Evolutionary conservation across 768 basidiomycete species (phyloP), one percentile per base, ranked within the genome.

Genomic region (Gloeophyllum trabeum): DNA sequence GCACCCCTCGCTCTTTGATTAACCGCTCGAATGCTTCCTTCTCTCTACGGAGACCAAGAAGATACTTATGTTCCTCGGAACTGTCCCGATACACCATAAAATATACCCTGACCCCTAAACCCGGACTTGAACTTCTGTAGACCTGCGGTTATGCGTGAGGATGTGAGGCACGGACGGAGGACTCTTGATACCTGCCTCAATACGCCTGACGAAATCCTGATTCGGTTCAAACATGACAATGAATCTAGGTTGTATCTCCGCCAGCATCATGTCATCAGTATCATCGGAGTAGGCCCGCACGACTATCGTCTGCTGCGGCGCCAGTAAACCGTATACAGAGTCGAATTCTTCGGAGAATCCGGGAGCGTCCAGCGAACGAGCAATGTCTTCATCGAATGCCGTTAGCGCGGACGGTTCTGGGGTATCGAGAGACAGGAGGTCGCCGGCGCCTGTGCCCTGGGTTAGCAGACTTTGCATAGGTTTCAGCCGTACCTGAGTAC

Each of bases 201-300:
- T 70, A 1, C 96, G 73, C 21, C 96, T 70, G 26, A 97, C 76
- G 51, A 97, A 99, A 41, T 94, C 86, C 56, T 90, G 81, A 51
- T 80, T 86, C 2, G 94, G 92, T 54, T 99, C 96, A 49, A 84
- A 91, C 84, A 98, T 89, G 37, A 98, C 78, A 41, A 99, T 81
- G 55, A 92, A 98, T 47, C 81, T 77, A 2, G 96, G 96, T 46
- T 82, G 70, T 5, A 98, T 67, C 56, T 99, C 94, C 32, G 77
- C 72, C 24, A 99, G 66, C 39, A 97, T 63, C 30, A 79, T 73
- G 57, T 99, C 96, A 50, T 99, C 96, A 2, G 84, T 76, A 54
- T 98, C 96, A 36, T 92, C 92, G 0, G 85, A 80, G 54, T 91
- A 99, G 1, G 87, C 74, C 3, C 93, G 75, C 23, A 99, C 74